Base-by-base conservation (phyloP, 768 basidiomycete species). In the Psilocybe cubensis region DNA sequence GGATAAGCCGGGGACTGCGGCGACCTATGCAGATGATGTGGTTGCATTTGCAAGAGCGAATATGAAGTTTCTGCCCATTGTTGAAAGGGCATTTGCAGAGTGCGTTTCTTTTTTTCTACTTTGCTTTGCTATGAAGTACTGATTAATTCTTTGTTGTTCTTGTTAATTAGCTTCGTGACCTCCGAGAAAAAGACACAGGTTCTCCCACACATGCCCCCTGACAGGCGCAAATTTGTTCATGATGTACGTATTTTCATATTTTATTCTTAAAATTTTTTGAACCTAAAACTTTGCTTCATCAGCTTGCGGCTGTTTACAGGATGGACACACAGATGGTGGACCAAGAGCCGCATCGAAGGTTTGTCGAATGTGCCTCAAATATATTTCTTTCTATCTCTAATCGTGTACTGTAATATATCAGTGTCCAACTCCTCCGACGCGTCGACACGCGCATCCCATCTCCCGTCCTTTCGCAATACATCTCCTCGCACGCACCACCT, bases 271-370 rank as follows among this genome's bases (percentile, higher is more conserved):
- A 24, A 8, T 8, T 40, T 24, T 42, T 29, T 27, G 46, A 54
- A 46, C 12, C 45, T 46, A 24, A 61, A 45, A 43, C 45, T 52
- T 47, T 46, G 27, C 40, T 47, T 52, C 23, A 61, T 23, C 62
- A 91, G 85, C 81, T 97, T 20, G 91, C 93, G 1, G 76, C 81
- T 6, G 74, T 88, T 4, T 98, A 96, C 68, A 81, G 92, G 18
- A 84, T 98, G 69, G 89, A 92, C 58, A 86, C 89, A 0, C 84
- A 91, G 63, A 85, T 94, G 77, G 84, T 99, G 18, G 96, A 98
- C 69, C 90, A 91, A 64, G 96, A 97, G 64, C 96, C 96, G 0
- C 82, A 91, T 66, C 79, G 92, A 46, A 86, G 81, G 83, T 84
- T 18, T 20, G 72, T 69, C 7, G 27, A 3, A 46, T 25, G 8